Base-by-base conservation (phyloP, 1,284 basidiomycete genomes). In the Megacollybia platyphylla region DNA sequence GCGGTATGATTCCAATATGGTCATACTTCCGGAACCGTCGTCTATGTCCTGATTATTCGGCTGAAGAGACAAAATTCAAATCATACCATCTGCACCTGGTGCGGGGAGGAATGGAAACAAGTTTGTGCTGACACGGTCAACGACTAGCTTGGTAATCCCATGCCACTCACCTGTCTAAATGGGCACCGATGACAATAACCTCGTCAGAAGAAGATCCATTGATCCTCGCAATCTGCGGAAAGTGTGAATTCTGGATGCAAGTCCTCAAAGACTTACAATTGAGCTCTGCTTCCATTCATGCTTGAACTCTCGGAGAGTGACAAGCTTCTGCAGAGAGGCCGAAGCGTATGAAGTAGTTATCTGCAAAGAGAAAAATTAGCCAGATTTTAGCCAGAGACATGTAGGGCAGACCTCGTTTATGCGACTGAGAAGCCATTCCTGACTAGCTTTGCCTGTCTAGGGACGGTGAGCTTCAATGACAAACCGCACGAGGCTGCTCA, bases 221-320 rank as follows among this genome's bases (percentile, higher is more conserved):
- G 54, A 88, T 83, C 53, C 73, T 71, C 42, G 75, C 66, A 52
- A 87, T 76, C 84, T 87, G 52, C 38, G 43, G 36, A 40, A 41
- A 42, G 51, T 38, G 48, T 46, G 31, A 41, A 46, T 40, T 48
- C 34, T 42, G 46, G 36, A 26, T 29, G 27, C 32, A 40, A 36
- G 37, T 47, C 3, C 27, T 31, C 39, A 10, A n/a, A 17, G 17
- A 41, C 78, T 48, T 54, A 86, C 87, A 54, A 98, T 86, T 38
- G 79, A 77, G 63, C 88, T 87, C 70, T 98, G 94, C 7, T 81
- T 83, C 94, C 94, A 98, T 1, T 79, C 62, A 59, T 98, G 94
- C 46, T 69, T 51, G 58, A 97, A 97, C 58, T 93, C 90, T 27
- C 69, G 62, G 45, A 93, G 65, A 5, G 70, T 73, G 54, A 94